Percentiles rank a stretch among this genome's conserved stretches.
These are phyloP conservation scores for Hippophae gyantsensis DNA, from an alignment of 306 rosid species.

Conservation along the genomic window DNA sequence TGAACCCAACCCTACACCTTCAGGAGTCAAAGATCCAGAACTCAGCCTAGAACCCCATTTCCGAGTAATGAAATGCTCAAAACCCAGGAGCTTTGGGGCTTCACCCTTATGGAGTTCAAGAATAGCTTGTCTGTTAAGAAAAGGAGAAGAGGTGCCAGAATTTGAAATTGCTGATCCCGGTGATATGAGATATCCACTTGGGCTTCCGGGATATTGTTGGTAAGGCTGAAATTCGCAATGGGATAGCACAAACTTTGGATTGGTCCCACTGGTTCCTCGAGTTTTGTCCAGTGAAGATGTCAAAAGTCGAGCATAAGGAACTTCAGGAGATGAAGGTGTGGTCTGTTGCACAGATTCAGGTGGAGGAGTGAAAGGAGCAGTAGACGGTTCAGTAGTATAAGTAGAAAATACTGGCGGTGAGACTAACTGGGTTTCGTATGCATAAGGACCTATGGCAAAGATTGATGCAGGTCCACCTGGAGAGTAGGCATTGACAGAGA, in stretches of 20 bases:
- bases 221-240: conserved; percentile 77
- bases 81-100: conserved; percentile 63
- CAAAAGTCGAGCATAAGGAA: conserved; percentile 93
- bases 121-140: conserved; percentile 61
- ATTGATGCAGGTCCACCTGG: conserved; percentile 68
- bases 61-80: conserved; percentile 58
- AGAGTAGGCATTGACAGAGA: conserved; percentile 65
- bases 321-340: conserved; percentile 97
- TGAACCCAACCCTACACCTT: conserved; percentile 66
- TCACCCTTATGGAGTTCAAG: conserved; percentile 70
- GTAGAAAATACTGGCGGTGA: conserved; percentile 95
- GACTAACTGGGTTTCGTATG: conserved; percentile 90
- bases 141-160: conserved; percentile 90
- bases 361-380: conserved; percentile 92
- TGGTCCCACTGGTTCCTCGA: conserved; percentile 41
- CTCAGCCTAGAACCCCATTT: conserved; percentile 83
- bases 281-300: conserved; percentile 68
- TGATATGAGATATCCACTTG: conserved; percentile 77
- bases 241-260: conserved; percentile 65
- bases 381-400: conserved; percentile 86
- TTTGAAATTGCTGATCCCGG: conserved; percentile 90
- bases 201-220: conserved; percentile 87
- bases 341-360: conserved; percentile 89
- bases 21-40: conserved; percentile 88
- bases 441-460: conserved; percentile 84